phyloP scores from a whole-genome alignment of 371 early-diverging fungal genomes.

The Actinomucor elegans region DNA sequence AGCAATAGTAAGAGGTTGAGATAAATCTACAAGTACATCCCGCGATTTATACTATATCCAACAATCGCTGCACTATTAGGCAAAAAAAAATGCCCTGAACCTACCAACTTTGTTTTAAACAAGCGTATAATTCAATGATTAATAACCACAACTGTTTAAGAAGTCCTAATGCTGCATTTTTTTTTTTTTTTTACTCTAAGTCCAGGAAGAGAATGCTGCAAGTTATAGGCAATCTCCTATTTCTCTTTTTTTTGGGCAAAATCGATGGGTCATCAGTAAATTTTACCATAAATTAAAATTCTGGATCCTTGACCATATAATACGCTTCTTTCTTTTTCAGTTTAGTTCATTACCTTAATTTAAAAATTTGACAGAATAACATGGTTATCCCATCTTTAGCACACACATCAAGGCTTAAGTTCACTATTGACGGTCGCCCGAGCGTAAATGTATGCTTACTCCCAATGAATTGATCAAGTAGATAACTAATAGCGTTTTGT shows the following conservation, averaged over 20 bases:
- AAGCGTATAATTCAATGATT: background rate
- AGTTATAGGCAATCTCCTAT: too few relatives aligned
- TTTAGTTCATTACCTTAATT: background rate
- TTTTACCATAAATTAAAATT: background rate
- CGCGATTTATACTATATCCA: background rate
- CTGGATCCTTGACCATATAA: background rate
- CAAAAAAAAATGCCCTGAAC: background rate
- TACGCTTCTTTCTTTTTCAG: background rate
- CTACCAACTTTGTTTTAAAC: background rate
- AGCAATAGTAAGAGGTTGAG: too few relatives aligned
- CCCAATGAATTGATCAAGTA: background rate
- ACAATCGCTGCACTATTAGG: background rate
- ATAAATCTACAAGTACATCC: too few relatives aligned
- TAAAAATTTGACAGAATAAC: background rate
- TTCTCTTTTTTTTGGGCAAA: background rate
- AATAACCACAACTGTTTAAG: background rate
- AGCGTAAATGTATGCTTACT: constrained; percentile 27
- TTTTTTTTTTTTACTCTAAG: background rate
- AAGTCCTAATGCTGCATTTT: background rate
- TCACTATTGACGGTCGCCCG: constrained; percentile 39
- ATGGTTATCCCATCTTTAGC: constrained; percentile 10
- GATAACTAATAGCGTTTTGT: background rate
- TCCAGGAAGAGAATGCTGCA: too few relatives aligned
- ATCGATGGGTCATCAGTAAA: background rate
- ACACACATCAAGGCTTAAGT: constrained; percentile 29